Evolutionary conservation across 345 rosid genomes (phyloP), one percentile per base, ranked within the genome.

Genomic region (Lepidium sativum): DNA sequence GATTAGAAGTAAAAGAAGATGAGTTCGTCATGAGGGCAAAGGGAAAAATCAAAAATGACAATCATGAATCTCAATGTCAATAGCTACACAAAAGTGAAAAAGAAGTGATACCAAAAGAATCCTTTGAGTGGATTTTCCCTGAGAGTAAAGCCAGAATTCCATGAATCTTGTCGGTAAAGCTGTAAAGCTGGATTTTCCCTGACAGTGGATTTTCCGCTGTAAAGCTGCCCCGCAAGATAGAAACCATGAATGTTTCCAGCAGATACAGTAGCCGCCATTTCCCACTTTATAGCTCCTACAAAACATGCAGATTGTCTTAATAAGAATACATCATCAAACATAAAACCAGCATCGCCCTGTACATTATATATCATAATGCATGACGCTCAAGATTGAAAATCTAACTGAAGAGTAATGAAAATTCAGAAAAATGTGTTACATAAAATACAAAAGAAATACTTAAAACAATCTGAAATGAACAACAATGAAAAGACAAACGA

Each of bases 241-340:
- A 84, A 55, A 60, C 83, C 57, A 55, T 49, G 73, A 13, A 75
- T 56, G 58, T 65, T 76, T 25, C 79, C 77, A 33, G 79, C 73
- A 37, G 88, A 85, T 67, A 86, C 59, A 77, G 72, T 61, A 54
- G 83, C 72, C 47, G 85, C 74, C 91, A 85, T 86, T 54, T 61
- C 70, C 27, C 58, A 71, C 67, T 53, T 62, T 70, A 80, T 49
- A 73, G 53, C 56, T 73, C 79, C 63, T 65, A 29, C 64, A 40
- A 71, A 59, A 14, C 14, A 40, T 39, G 25, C 29, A 37, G 47
- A 7, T 17, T 49, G 11, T 42, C 33, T 48, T 52, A 11, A 49
- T 25, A 14, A 69, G 37, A 23, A 53, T 43, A 54, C 33, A 39
- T 34, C 9, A 63, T 21, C 34, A 63, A 52, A 60, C 37, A 31